These are phyloP conservation scores for Suillus placidus DNA, from an alignment of 768 basidiomycete species.

Conservation along the genomic window DNA sequence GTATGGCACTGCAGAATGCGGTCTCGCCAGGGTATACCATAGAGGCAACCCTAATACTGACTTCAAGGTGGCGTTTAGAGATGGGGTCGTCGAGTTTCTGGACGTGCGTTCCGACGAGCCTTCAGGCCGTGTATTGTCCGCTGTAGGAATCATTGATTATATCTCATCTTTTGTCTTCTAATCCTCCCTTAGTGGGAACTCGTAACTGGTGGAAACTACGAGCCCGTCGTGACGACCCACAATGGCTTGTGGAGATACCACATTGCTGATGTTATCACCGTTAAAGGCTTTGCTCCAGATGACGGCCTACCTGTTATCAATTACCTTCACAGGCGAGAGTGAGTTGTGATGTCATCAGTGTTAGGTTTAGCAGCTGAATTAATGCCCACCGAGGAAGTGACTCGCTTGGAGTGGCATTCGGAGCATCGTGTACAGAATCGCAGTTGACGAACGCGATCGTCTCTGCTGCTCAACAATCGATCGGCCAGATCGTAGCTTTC, in stretches of 20 bases:
- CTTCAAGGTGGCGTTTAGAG: slow-evolving; percentile 12
- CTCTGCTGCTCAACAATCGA: background rate
- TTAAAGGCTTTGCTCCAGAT: slow-evolving; percentile 13
- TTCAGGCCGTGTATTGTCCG: background rate
- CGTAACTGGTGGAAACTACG: background rate
- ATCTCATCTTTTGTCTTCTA: background rate
- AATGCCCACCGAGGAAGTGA: background rate
- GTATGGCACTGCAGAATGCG: slow-evolving; percentile 3
- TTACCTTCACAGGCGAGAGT: background rate
- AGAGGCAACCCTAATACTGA: slow-evolving; percentile 8
- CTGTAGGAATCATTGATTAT: slow-evolving; percentile 5
- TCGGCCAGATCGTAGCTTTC: slow-evolving; percentile 5
- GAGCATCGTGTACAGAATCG: slow-evolving; percentile 15
- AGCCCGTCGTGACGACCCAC: background rate
- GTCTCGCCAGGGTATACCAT: slow-evolving; percentile 8
- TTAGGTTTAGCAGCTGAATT: background rate
- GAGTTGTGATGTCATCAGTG: background rate
- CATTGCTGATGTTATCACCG: slow-evolving; percentile 9
- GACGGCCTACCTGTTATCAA: slow-evolving; percentile 13
- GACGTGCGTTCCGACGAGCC: slow-evolving; percentile 5
- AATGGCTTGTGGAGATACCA: slow-evolving; percentile 12
- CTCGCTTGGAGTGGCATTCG: slow-evolving; percentile 8
- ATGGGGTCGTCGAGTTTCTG: slow-evolving; percentile 15
- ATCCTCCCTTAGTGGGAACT: background rate
- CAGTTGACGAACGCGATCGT: slow-evolving; percentile 16